Evolutionary conservation across 495 filamentous ascomycete genomes (phyloP).

Genomic region (Penicillium daleae): DNA sequence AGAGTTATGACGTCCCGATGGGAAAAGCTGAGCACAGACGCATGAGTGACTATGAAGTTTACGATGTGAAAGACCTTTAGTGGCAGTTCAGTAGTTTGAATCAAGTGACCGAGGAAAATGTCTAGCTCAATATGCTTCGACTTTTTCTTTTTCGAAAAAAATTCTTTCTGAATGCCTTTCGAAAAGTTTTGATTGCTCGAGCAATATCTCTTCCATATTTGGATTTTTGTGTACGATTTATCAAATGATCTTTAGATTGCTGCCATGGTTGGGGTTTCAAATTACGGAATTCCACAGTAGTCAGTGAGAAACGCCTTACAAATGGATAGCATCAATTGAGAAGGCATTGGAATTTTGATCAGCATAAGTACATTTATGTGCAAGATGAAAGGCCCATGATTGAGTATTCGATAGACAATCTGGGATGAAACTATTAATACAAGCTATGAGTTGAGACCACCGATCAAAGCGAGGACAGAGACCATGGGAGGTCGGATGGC

Average conservation of each 20-base stretch:
- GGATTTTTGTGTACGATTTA: no score
- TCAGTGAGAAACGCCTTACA: not conserved
- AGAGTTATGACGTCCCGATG: conserved; percentile 33
- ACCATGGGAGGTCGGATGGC: not conserved
- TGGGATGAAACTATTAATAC: conserved; percentile 9
- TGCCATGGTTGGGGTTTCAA: no score
- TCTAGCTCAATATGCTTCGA: no score
- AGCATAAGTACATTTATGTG: conserved; percentile 22
- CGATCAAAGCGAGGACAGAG: not conserved
- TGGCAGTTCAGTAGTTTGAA: no score
- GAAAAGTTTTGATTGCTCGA: no score
- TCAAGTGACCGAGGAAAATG: no score
- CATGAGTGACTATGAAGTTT: not conserved
- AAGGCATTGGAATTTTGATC: conserved; percentile 3
- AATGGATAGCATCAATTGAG: not conserved
- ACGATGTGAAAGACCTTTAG: not conserved
- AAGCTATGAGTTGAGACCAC: not conserved
- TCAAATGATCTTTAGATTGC: no score
- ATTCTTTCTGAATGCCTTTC: no score
- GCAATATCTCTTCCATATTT: no score
- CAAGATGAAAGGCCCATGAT: conserved; percentile 2
- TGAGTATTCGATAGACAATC: not conserved
- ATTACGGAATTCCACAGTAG: no score
- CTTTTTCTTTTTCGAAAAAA: no score
- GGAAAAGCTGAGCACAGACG: conserved; percentile 8